Percentiles rank a stretch among this genome's conserved stretches.
These are phyloP conservation scores for Blastocystis sp. DNA, from an alignment of 352 stramenopile genomes.

Conservation along the genomic window DNA sequence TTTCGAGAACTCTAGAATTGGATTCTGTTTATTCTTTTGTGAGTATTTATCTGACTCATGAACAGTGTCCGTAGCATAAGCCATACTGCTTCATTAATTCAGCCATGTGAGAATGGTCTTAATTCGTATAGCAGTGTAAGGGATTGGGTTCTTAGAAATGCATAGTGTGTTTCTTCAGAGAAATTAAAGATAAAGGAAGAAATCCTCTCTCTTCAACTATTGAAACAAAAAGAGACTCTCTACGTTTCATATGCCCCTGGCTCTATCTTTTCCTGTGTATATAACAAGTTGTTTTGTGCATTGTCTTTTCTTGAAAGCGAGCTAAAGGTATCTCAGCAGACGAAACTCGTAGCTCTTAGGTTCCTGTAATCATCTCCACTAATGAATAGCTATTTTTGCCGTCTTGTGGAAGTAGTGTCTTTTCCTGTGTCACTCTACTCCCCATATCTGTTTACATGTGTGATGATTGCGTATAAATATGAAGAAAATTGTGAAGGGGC, in stretches of 20 bases:
- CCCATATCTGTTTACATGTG: not conserved
- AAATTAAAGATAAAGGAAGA: not conserved
- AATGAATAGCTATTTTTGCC: slow-evolving; percentile 20
- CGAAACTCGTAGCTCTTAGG: not conserved
- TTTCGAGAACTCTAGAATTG: too few species aligned
- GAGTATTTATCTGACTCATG: too few species aligned
- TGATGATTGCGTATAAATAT: not conserved
- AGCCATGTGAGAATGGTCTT: too few species aligned
- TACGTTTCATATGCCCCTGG: not conserved
- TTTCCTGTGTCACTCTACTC: not conserved
- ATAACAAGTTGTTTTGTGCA: not conserved
- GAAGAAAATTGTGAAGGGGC: not conserved
- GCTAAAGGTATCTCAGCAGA: not conserved
- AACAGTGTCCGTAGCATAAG: too few species aligned
- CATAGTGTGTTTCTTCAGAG: too few species aligned
- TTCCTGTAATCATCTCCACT: not conserved
- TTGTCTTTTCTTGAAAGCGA: not conserved
- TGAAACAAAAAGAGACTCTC: not conserved
- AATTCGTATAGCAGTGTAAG: too few species aligned
- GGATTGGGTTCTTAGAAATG: too few species aligned
- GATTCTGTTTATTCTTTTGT: too few species aligned
- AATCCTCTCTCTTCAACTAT: not conserved
- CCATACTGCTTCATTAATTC: too few species aligned
- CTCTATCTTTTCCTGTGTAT: not conserved
- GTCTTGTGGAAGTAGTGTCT: not conserved